Evolutionary conservation across 1,139 yeast genomes (phyloP).

Genomic region (Candida sp.): DNA sequence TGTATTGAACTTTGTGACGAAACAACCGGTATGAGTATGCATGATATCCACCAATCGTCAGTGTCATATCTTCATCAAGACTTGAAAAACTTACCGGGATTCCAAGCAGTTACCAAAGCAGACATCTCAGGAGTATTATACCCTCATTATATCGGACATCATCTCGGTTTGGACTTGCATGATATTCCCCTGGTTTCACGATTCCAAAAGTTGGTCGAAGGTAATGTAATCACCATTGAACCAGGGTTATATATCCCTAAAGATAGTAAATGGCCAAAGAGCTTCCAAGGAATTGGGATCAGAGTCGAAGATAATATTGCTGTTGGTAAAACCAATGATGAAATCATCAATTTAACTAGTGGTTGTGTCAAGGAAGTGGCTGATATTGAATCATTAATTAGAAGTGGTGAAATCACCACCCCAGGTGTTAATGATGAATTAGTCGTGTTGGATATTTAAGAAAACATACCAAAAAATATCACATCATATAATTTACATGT

Average conservation of each 20-base stretch:
- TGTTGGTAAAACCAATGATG: slow-evolving; percentile 57
- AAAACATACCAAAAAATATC: not conserved
- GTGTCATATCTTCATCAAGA: slow-evolving; percentile 58
- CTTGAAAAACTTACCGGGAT: slow-evolving; percentile 66
- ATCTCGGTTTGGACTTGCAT: slow-evolving; percentile 90
- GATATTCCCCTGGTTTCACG: slow-evolving; percentile 68
- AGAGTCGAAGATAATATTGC: slow-evolving; percentile 93
- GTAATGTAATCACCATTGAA: slow-evolving; percentile 87
- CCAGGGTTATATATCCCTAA: slow-evolving; percentile 92
- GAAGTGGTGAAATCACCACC: slow-evolving; percentile 48
- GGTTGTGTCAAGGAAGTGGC: slow-evolving; percentile 83
- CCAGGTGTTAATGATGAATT: slow-evolving; percentile 49
- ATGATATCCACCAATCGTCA: slow-evolving; percentile 75
- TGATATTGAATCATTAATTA: slow-evolving; percentile 69
- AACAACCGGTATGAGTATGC: slow-evolving; percentile 50
- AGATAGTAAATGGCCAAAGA: slow-evolving; percentile 65
- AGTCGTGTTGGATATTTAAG: slow-evolving; percentile 32
- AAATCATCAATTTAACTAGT: slow-evolving; percentile 59
- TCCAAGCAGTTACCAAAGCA: slow-evolving; percentile 44
- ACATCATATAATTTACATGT: not conserved
- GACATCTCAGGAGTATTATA: slow-evolving; percentile 60
- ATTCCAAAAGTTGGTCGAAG: slow-evolving; percentile 45
- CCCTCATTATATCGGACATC: slow-evolving; percentile 96
- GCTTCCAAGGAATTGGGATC: slow-evolving; percentile 86
- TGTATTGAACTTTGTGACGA: slow-evolving; percentile 71